Conservation (phyloP, 192 early-diverging fungal genomes). For the Helicostylum pulchrum region DNA sequence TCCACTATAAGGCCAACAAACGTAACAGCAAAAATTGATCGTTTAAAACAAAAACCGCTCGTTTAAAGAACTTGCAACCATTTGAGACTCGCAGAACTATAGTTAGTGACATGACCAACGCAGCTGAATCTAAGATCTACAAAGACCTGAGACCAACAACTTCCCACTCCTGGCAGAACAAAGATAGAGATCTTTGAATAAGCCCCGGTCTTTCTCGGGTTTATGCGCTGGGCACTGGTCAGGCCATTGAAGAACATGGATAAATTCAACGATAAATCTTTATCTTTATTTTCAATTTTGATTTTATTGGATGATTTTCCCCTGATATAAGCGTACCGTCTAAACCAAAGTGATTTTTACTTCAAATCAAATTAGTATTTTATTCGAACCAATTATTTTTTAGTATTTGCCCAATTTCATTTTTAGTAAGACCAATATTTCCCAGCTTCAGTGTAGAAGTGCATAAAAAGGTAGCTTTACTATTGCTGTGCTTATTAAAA, state of each 20-base stretch:
- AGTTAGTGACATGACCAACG: constrained; percentile 10
- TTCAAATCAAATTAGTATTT: no score
- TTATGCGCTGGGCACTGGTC: constrained; percentile 6
- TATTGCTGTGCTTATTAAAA: no score
- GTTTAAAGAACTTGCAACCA: constrained; percentile 11
- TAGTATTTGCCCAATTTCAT: no score
- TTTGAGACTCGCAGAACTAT: constrained; percentile 4
- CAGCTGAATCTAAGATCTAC: constrained; percentile 7
- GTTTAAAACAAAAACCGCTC: constrained; percentile 11
- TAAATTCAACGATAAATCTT: neutral
- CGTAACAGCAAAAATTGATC: constrained; percentile 10
- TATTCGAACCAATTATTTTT: no score
- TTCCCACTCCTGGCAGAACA: constrained; percentile 8
- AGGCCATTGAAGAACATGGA: constrained; percentile 10
- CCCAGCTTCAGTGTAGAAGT: no score
- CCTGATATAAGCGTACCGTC: no score
- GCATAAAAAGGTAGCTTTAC: no score
- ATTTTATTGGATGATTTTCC: no score
- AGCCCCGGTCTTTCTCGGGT: constrained; percentile 7
- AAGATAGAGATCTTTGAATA: constrained; percentile 5
- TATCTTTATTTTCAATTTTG: no score
- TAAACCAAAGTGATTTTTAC: no score
- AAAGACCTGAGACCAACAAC: constrained; percentile 4
- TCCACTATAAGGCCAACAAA: neutral
- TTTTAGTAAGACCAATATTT: no score